Evolutionary conservation across 83 land plant species (phyloP).

Genomic region (Picea abies): DNA sequence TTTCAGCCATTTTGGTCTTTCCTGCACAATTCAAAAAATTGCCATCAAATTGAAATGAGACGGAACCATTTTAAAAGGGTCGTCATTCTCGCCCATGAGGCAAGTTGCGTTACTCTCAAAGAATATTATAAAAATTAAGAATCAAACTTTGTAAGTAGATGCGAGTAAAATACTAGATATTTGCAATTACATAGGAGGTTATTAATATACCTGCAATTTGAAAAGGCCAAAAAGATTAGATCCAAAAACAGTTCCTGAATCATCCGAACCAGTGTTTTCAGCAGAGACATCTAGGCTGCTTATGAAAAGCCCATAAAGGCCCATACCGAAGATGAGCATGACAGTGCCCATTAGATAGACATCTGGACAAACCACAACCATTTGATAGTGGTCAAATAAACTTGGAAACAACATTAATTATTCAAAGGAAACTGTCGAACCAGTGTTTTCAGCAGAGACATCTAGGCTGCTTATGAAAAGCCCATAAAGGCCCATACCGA

Average conservation of each 20-base stretch:
- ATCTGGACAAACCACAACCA: conserved; percentile 30
- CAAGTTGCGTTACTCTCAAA: background rate
- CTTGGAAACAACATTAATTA: background rate
- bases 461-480: conserved; percentile 48
- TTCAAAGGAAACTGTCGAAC: background rate
- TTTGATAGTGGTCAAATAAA: background rate
- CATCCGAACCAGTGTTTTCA: conserved; percentile 9
- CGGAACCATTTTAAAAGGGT: background rate
- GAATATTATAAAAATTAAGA: background rate
- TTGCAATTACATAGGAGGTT: background rate
- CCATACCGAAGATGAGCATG: conserved; percentile 63
- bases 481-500: conserved; percentile 61
- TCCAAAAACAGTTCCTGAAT: conserved; percentile 33
- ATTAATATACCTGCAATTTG: conserved; percentile 29
- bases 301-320: conserved; percentile 56
- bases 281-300: conserved; percentile 42
- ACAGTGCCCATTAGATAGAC: conserved; percentile 55
- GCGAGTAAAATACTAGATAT: background rate
- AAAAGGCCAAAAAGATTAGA: conserved; percentile 54
- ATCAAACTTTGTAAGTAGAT: background rate
- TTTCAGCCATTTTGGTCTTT: conserved; percentile 48
- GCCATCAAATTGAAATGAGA: background rate
- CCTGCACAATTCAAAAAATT: conserved; percentile 27
- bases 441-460: conserved; percentile 25
- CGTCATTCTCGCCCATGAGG: background rate